Base-by-base conservation (phyloP, 768 basidiomycete genomes). In the Mycena vulgaris region DNA sequence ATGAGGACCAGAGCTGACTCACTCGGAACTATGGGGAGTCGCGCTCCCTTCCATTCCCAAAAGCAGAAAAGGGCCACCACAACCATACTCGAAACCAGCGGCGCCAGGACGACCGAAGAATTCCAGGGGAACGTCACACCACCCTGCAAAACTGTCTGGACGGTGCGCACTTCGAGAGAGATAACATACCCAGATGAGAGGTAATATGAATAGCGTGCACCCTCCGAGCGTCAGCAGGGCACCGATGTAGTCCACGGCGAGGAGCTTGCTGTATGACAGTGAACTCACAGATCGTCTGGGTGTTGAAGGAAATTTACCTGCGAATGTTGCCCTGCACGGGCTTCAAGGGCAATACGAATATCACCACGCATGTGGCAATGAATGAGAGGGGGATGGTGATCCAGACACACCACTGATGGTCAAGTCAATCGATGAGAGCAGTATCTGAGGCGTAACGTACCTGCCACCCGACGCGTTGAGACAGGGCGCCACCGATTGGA, bases 11-110 rank as follows among this genome's bases (percentile, higher is more conserved):
- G 30, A 11, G 25, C n/a, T 61, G 14, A 79, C 89, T 59, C 73
- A 90, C 90, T 90, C 5, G 93, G 93, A 4, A 94, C 88, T 62
- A 94, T 92, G 0, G 93, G 94, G 6, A 94, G 83, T 58, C 79
- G 81, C 2, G 92, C 91, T 1, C 90, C 83, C 78, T 89, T 91
- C 87, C 90, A 90, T 79, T 95, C 93, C 86, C 91, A 93, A 42
- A 89, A 63, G 58, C 92, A 87, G 78, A 94, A 95, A 4, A 92
- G 49, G 0, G 73, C 79, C 7, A 89, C 79, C 13, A 91, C 85
- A 0, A 88, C 59, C n/a, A 90, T 62, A 0, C 92, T 90, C 0
- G 89, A 85, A 59, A 88, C 78, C 8, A 93, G 78, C 0, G 90
- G 87, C 0, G 83, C 90, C 37, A 93, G 77, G 59, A 95, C 90